Base-by-base conservation (phyloP, 2,329 filamentous ascomycete species). In the Trichoderma lentiforme region DNA sequence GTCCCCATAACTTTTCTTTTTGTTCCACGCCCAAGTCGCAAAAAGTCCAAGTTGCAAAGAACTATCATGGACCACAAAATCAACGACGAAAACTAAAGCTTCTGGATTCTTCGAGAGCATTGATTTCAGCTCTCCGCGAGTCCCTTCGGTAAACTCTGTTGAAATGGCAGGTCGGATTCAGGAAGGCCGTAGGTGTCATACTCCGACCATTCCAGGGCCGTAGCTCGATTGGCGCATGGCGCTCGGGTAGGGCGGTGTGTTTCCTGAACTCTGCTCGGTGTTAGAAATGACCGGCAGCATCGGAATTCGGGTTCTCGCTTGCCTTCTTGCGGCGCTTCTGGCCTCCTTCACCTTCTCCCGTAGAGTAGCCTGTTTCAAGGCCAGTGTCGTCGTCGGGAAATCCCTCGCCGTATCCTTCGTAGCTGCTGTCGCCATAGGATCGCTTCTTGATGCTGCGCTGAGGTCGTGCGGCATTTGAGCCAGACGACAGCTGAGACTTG, bases 371-470 rank as follows among this genome's bases (percentile, higher is more conserved):
- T 18, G 83, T 84, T 14, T 87, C 90, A 71, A 80, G 78, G 58
- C 71, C 88, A 9, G 79, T 80, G 73, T 92, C 91, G 74, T 93
- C 91, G 74, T 94, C 92, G 11, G 86, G 86, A 75, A 86, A 93
- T 39, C 90, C 90, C 75, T 94, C 91, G 58, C 89, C 88, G 77
- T 94, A 94, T 56, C 92, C 92, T 76, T 92, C 90, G 77, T 88
- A 95, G 76, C 90, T 93, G 76, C 86, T 88, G 74, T 95, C 92
- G 51, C 91, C 90, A 78, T 94, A 95, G 74, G 90, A 88, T 62
- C 93, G 87, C 85, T 94, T 94, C 83, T 92, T 93, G 73, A 88
- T 86, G 70, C 86, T 84, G 62, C 92, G 87, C 76, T 91, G 90
- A 39, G 91, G 89, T 70, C 92, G 85, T 51, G 83, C 80, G 12